Evolutionary conservation across 192 early-diverging fungal genomes (phyloP).

Genomic region (Umbelopsis ramanniana): DNA sequence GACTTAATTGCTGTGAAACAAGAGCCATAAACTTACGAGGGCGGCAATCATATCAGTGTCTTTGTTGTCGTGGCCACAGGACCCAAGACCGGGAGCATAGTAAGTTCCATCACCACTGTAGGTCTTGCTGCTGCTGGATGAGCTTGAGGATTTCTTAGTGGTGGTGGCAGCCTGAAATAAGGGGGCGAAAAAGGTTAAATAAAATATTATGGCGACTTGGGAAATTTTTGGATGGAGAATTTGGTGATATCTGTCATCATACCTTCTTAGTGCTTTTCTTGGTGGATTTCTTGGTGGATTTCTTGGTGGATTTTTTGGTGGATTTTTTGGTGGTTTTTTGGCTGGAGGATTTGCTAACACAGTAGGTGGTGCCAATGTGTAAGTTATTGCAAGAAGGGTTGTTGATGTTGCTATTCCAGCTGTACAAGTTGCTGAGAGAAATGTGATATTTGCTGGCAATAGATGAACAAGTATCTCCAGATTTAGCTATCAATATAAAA

Average conservation of each 20-base stretch:
- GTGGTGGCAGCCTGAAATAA: background rate
- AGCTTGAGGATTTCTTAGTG: background rate
- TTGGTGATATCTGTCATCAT: background rate
- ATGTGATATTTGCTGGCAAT: background rate
- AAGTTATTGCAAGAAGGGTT: constrained; percentile 9
- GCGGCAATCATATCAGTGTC: constrained; percentile 58
- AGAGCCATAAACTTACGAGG: constrained; percentile 28
- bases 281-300: background rate
- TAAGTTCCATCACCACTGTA: constrained; percentile 63
- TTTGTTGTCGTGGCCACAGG: constrained; percentile 53
- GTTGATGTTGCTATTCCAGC: constrained; percentile 14
- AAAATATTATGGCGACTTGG: background rate
- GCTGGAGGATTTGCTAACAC: constrained; percentile 1
- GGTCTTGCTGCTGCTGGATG: background rate
- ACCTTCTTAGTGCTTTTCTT: background rate
- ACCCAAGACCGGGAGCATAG: constrained; percentile 56
- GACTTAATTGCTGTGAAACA: background rate
- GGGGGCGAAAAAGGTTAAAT: background rate
- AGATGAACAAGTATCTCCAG: constrained; percentile 4
- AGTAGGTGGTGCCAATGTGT: background rate
- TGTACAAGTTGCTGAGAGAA: constrained; percentile 3
- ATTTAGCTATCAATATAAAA: background rate
- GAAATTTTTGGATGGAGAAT: too few relatives aligned
- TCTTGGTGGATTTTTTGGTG: background rate
- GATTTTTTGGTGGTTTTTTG: background rate